Percentiles rank a stretch among this genome's conserved stretches.
phyloP scores from a whole-genome alignment of 768 basidiomycete species.

The Scleroderma citrinum region DNA sequence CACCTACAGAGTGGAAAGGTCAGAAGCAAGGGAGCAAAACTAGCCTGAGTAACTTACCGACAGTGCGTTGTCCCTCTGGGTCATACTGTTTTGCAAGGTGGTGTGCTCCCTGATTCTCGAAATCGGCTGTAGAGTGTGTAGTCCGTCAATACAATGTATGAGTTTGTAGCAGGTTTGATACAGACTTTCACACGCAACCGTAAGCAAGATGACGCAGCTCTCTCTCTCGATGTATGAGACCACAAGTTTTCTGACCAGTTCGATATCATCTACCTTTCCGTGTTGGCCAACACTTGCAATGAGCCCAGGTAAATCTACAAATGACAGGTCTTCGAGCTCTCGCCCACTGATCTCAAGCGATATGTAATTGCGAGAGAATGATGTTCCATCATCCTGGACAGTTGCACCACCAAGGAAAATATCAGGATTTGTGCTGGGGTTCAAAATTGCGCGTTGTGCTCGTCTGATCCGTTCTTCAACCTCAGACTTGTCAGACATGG shows the following conservation, averaged over 20 bases:
- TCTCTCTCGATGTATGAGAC: constrained; percentile 39
- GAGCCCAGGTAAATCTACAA: constrained; percentile 37
- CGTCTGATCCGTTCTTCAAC: constrained; percentile 53
- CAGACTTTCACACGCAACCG: constrained; percentile 45
- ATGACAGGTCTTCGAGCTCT: constrained; percentile 33
- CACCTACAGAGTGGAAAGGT: constrained; percentile 30
- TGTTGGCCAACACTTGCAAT: constrained; percentile 44
- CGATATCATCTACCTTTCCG: constrained; percentile 36
- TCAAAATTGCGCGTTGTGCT: constrained; percentile 55
- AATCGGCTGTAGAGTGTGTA: constrained; percentile 38
- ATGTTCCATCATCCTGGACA: constrained; percentile 8
- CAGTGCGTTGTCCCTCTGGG: constrained; percentile 42
- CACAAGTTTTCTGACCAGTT: constrained; percentile 47
- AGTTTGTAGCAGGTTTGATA: constrained; percentile 21
- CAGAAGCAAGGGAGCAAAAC: neutral
- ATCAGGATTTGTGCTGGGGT: constrained; percentile 30
- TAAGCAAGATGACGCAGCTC: constrained; percentile 49
- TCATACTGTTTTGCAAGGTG: constrained; percentile 43
- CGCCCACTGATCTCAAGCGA: constrained; percentile 37
- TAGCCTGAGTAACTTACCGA: constrained; percentile 31
- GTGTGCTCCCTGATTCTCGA: constrained; percentile 53
- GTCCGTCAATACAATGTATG: neutral
- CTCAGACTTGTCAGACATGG: constrained; percentile 32
- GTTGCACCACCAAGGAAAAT: constrained; percentile 14
- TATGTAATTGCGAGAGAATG: constrained; percentile 38